Conservation (phyloP, 2,329 filamentous ascomycete genomes). For the Venturia nashicola region DNA sequence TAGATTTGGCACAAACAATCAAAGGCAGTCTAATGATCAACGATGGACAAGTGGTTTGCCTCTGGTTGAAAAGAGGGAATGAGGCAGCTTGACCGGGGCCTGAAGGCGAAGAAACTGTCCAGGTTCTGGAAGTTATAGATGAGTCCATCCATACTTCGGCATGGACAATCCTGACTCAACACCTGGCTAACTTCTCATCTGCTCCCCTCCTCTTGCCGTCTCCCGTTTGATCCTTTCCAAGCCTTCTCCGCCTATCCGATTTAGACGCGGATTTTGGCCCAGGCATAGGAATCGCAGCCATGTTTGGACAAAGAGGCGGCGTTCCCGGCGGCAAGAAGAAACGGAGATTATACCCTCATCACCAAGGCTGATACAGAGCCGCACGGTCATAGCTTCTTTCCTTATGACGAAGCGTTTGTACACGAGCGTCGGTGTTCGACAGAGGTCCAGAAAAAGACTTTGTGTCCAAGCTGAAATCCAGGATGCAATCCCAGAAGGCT, state of each 20-base stretch:
- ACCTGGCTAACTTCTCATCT: background rate
- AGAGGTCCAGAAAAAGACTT: background rate
- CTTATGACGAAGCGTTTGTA: background rate
- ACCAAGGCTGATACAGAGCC: background rate
- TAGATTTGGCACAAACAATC: slow-evolving; percentile 1
- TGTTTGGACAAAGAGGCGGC: background rate
- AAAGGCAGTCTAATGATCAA: background rate
- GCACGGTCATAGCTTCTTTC: background rate
- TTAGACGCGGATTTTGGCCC: background rate
- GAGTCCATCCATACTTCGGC: background rate
- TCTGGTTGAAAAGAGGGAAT: background rate
- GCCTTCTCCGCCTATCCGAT: background rate
- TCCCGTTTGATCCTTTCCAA: background rate
- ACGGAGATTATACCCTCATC: background rate
- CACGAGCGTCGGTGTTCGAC: background rate
- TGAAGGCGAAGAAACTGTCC: background rate
- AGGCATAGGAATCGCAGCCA: background rate
- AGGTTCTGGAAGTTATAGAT: background rate
- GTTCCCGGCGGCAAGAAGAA: background rate
- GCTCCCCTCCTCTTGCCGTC: background rate
- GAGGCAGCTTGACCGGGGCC: background rate
- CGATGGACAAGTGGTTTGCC: background rate
- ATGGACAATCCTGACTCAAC: background rate
- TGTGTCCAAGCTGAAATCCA: background rate
- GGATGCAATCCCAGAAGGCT: background rate